Percentiles rank a stretch among this genome's conserved stretches.
Evolutionary conservation across 768 basidiomycete species (phyloP).

Genomic region (Crepidotus variabilis): DNA sequence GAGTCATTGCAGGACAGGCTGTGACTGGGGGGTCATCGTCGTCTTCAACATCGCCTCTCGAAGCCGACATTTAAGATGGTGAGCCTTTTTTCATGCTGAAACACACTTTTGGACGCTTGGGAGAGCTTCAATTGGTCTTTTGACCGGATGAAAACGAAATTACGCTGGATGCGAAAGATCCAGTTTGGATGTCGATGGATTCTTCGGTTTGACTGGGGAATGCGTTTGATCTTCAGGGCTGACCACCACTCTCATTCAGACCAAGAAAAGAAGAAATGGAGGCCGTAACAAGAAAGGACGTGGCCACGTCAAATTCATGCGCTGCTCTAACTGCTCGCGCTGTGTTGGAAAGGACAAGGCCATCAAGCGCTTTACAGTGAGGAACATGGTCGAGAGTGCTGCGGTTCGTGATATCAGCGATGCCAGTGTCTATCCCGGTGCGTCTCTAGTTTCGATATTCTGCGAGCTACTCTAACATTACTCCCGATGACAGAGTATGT

Average conservation of each 20-base stretch:
- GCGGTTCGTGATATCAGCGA: conserved; percentile 97
- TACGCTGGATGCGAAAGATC: conserved; percentile 33
- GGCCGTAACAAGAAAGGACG: conserved; percentile 99
- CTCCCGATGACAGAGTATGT: conserved; percentile 67
- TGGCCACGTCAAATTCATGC: conserved; percentile 90
- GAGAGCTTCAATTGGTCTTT: background rate
- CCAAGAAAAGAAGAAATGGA: conserved; percentile 98
- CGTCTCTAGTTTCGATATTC: conserved; percentile 21
- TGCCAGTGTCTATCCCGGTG: conserved; percentile 89
- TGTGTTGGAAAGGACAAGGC: conserved; percentile 99
- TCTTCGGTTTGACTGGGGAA: background rate
- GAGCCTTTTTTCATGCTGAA: conserved; percentile 14
- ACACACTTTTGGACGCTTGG: background rate
- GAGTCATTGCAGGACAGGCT: background rate
- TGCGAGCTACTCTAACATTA: background rate
- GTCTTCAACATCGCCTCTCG: conserved; percentile 13
- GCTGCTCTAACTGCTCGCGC: conserved; percentile 99
- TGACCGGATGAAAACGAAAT: conserved; percentile 17
- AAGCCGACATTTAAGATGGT: conserved; percentile 24
- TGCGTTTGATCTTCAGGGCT: conserved; percentile 8
- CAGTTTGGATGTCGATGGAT: conserved; percentile 30
- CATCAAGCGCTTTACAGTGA: conserved; percentile 98
- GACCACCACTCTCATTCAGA: conserved; percentile 44
- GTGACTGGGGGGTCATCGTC: background rate
- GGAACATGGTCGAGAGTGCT: conserved; percentile 99